Evolutionary conservation across 352 stramenopile species (phyloP).

Genomic region (Globisporangium spinosum): DNA sequence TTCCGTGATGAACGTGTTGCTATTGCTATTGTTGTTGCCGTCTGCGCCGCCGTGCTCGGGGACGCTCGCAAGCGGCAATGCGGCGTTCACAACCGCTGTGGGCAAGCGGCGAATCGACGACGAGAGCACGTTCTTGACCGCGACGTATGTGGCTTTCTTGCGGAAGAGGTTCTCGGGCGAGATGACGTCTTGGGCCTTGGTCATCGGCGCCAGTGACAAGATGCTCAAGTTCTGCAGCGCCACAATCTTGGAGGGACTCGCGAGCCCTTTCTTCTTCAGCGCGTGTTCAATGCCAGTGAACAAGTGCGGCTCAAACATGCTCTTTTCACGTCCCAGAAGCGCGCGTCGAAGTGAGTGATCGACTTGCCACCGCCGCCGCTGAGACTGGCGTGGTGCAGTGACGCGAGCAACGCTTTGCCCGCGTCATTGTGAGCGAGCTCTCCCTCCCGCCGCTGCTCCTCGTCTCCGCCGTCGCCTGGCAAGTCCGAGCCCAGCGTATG

Average conservation of each 20-base stretch:
- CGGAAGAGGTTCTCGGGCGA: slow-evolving; percentile 57
- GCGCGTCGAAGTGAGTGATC: slow-evolving; percentile 44
- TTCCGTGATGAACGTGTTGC: slow-evolving; percentile 21
- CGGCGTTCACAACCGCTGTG: slow-evolving; percentile 26
- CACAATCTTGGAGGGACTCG: slow-evolving; percentile 43
- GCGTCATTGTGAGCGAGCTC: slow-evolving; percentile 1
- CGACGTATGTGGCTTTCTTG: slow-evolving; percentile 62
- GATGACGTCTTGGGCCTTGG: slow-evolving; percentile 52
- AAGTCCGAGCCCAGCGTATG: not conserved
- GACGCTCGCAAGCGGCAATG: slow-evolving; percentile 33
- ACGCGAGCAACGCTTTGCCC: slow-evolving; percentile 6
- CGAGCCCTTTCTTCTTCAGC: slow-evolving; percentile 37
- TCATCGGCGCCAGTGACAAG: slow-evolving; percentile 21
- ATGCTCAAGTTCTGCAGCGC: slow-evolving; percentile 49
- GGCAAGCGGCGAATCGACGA: slow-evolving; percentile 55
- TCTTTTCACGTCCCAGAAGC: slow-evolving; percentile 75
- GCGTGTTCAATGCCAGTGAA: slow-evolving; percentile 19
- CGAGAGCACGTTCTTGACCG: slow-evolving; percentile 52
- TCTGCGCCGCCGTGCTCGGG: slow-evolving; percentile 7
- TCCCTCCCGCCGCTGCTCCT: slow-evolving; percentile 20
- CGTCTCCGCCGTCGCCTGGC: slow-evolving; percentile 18
- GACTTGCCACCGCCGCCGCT: slow-evolving; percentile 10
- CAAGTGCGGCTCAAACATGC: slow-evolving; percentile 39
- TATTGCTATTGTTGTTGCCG: not conserved
- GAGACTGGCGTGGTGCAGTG: slow-evolving; percentile 2